Percentiles rank a stretch among this genome's conserved stretches.
Conservation (phyloP, 164 flowering plant species). For the Berberis thunbergii region DNA sequence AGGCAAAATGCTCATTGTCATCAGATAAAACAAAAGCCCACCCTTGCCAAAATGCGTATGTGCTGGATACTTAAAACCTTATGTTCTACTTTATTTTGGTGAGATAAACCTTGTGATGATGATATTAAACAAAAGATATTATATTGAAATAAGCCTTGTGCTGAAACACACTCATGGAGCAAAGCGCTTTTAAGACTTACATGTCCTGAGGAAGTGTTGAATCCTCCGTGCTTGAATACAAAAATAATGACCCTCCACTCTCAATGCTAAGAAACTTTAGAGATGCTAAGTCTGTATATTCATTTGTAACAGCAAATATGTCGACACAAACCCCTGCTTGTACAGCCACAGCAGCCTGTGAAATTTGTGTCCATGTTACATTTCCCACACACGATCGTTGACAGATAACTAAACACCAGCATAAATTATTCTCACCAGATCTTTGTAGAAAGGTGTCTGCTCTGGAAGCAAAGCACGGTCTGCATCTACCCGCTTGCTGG, state of each 20-base stretch:
- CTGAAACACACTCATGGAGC: too few relatives aligned
- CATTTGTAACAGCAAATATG: constrained; percentile 97
- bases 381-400: constrained; percentile 5
- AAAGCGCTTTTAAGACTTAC: constrained; percentile 34
- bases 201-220: constrained; percentile 99
- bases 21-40: background rate
- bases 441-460: constrained; percentile 95
- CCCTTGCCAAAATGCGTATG: background rate
- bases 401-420: background rate
- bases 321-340: constrained; percentile 99
- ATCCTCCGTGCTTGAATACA: constrained; percentile 88
- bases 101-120: too few relatives aligned
- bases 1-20: background rate
- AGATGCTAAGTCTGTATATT: constrained; percentile 95
- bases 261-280: constrained; percentile 94
- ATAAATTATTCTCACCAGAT: constrained; percentile 46
- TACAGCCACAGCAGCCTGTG: constrained; percentile 96
- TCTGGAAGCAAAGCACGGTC: constrained; percentile 98
- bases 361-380: constrained; percentile 21
- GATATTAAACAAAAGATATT: too few relatives aligned
- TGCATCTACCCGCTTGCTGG: constrained; percentile 98
- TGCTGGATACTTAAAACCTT: background rate
- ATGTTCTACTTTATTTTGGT: too few relatives aligned
- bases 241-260: constrained; percentile 88
- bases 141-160: background rate